Base-by-base conservation (phyloP, 805 yeast species). In the Lachancea mirantina region DNA sequence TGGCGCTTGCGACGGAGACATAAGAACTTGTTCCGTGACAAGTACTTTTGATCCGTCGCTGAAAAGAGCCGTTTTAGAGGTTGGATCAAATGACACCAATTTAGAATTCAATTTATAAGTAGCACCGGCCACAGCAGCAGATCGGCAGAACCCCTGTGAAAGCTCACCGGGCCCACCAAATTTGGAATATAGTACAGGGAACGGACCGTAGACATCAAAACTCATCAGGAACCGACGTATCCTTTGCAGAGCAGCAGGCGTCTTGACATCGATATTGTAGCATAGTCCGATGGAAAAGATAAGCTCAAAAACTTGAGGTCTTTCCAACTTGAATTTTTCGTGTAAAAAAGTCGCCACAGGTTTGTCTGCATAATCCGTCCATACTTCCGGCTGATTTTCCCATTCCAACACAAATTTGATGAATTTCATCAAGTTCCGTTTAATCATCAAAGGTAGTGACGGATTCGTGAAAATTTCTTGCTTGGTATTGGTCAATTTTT, bases 71-170 rank as follows among this genome's bases (percentile, higher is more conserved):
- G 76, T 64, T 49, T 82, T 78, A 19, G 74, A 62, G 17, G 56
- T 61, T 21, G 79, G 74, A 54, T 89, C 89, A 59, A 65, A 85
- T 22, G 74, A 72, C 4, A 62, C 62, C 32, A 89, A 59, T 23
- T 68, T 62, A 10, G 92, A 79, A 51, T 79, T 76, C 35, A 89
- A 67, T 57, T 87, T 85, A 62, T 92, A 89, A 20, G 94, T 84
- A 34, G 96, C 81, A 34, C 97, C 97, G 13, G 92, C 97, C 41
- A 89, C 97, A 9, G 98, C 98, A 3, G 97, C 97, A 37, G 94
- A 82, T 47, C 98, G 72, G 62, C 96, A 89, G 59, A 92, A 89
- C 2, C 96, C 98, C 62, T 89, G 98, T 10, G 95, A 78, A 17
- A 89, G 65, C 60, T 89, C 98, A 33, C 97, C 96, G 0, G 95